Evolutionary conservation across 2,329 filamentous ascomycete genomes (phyloP).

Genomic region (Kalmusia sp.): DNA sequence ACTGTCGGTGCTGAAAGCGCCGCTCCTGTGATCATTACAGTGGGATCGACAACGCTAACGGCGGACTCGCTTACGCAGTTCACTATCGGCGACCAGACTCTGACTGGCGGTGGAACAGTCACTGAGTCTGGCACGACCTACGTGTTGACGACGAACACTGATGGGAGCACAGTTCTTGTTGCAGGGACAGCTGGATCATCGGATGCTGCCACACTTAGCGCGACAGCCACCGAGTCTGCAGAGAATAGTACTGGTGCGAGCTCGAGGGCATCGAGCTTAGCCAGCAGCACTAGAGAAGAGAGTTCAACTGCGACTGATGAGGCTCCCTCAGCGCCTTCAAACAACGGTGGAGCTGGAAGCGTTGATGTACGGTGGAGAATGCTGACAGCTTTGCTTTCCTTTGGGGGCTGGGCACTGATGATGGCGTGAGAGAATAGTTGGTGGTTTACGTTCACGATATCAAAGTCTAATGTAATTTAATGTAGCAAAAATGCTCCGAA

Average conservation of each 20-base stretch:
- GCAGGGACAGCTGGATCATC: slow-evolving; percentile 9
- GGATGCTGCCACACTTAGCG: neutral
- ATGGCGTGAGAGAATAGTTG: neutral
- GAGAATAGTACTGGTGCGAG: no score
- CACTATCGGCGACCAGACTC: slow-evolving; percentile 3
- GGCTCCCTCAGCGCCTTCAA: neutral
- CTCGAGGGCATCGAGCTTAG: no score
- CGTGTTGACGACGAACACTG: no score
- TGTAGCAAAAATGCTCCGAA: no score
- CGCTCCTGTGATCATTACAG: neutral
- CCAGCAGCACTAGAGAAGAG: no score
- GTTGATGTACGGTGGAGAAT: neutral
- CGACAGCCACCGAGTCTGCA: neutral
- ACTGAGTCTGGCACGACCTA: slow-evolving; percentile 14
- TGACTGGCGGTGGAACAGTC: slow-evolving; percentile 12
- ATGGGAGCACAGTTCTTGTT: no score
- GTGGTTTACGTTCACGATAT: no score
- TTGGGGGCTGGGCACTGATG: neutral
- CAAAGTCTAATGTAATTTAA: no score
- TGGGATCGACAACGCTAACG: slow-evolving; percentile 15
- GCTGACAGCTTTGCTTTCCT: neutral
- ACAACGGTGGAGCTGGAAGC: neutral
- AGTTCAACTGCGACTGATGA: neutral
- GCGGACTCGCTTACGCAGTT: slow-evolving; percentile 14
- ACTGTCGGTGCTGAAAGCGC: neutral